Percentiles rank a stretch among this genome's conserved stretches.
Evolutionary conservation across 2,329 filamentous ascomycete genomes (phyloP).

Genomic region (Cercospora sojina): DNA sequence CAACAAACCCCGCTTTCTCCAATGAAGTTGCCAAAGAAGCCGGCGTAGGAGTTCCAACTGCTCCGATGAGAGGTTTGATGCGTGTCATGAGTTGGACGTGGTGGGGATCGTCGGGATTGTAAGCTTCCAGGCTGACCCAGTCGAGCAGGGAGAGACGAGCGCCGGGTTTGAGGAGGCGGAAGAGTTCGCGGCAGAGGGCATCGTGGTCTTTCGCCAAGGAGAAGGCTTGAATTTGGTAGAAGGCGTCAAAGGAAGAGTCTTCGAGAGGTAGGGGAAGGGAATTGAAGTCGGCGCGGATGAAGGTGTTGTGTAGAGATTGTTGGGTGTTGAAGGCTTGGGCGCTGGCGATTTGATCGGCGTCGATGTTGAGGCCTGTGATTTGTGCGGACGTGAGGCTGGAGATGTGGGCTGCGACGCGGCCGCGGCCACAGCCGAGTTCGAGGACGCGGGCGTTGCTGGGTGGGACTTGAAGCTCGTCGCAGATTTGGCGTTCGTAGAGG

Average conservation of each 20-base stretch:
- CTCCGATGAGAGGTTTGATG: constrained; percentile 36
- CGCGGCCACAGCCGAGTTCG: constrained; percentile 35
- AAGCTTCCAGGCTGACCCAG: constrained; percentile 33
- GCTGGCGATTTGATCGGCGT: constrained; percentile 32
- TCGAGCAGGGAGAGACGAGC: constrained; percentile 32
- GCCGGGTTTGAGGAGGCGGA: constrained; percentile 33
- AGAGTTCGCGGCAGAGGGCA: constrained; percentile 29
- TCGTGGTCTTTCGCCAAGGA: constrained; percentile 32
- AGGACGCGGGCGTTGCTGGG: constrained; percentile 29
- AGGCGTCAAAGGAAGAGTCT: constrained; percentile 31
- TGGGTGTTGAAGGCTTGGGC: constrained; percentile 30
- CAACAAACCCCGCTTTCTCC: constrained; percentile 29
- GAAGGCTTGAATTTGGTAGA: constrained; percentile 37
- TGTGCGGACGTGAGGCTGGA: constrained; percentile 29
- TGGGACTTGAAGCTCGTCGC: constrained; percentile 30
- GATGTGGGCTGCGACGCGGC: constrained; percentile 34
- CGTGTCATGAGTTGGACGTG: constrained; percentile 29
- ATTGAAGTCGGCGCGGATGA: constrained; percentile 33
- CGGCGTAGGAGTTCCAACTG: constrained; percentile 34
- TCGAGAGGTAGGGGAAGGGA: constrained; percentile 32
- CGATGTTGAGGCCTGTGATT: constrained; percentile 35
- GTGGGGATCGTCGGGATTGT: constrained; percentile 26
- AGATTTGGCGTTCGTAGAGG: constrained; percentile 33
- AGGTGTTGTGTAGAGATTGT: constrained; percentile 26
- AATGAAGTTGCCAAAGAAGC: constrained; percentile 26